Evolutionary conservation across 106 monocot genomes (phyloP).

Genomic region (Dactylorhiza incarnata): DNA sequence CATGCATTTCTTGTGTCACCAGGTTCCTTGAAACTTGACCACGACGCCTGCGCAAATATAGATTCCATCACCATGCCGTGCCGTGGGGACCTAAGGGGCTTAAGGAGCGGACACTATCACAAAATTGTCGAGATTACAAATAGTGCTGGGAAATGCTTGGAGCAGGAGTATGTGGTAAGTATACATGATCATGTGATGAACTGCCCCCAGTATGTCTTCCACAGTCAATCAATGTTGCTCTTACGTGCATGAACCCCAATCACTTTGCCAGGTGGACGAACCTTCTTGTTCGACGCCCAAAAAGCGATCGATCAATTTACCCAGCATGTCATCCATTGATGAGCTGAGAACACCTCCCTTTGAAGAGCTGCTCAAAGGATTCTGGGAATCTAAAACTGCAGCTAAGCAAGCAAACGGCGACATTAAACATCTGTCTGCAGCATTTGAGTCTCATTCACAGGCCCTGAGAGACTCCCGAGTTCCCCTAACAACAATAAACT

Average conservation of each 20-base stretch:
- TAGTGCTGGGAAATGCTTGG: conserved; percentile 62
- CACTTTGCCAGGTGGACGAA: conserved; percentile 61
- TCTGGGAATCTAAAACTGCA: conserved; percentile 53
- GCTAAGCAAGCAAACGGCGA: conserved; percentile 67
- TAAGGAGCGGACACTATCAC: conserved; percentile 64
- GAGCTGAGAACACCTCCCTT: conserved; percentile 80
- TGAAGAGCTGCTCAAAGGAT: conserved; percentile 74
- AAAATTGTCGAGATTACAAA: conserved; percentile 64
- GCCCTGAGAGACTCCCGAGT: conserved; percentile 46
- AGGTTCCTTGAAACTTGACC: conserved; percentile 85
- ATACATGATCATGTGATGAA: neutral
- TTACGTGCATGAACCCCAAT: neutral
- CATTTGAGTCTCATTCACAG: conserved; percentile 42
- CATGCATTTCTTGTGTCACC: conserved; percentile 5
- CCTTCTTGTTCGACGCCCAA: conserved; percentile 85
- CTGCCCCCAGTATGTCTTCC: neutral
- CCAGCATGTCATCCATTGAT: conserved; percentile 65
- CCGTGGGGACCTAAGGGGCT: conserved; percentile 37
- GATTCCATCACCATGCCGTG: conserved; percentile 44
- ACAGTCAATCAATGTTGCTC: neutral
- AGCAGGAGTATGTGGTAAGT: conserved; percentile 81
- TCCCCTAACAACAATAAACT: conserved; percentile 64
- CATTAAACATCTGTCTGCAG: conserved; percentile 32
- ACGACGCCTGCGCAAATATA: conserved; percentile 57
- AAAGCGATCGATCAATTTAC: conserved; percentile 51